Evolutionary conservation across 805 yeast genomes (phyloP), one percentile per base, ranked within the genome.

Genomic region (Ogataea angusta): DNA sequence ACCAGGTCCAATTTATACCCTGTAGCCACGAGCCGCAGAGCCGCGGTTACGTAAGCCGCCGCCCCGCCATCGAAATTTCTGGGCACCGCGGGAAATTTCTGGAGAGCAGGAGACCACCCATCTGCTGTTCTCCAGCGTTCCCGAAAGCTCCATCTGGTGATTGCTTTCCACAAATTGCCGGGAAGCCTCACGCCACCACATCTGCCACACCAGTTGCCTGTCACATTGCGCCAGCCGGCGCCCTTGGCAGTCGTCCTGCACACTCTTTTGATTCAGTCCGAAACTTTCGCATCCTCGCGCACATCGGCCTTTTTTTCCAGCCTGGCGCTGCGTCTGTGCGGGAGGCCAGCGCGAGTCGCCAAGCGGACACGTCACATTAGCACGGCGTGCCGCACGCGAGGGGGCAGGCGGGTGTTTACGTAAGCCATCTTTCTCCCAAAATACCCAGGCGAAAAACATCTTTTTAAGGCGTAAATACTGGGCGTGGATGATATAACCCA

Each of bases 51-150:
- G 27, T 17, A 6, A 16, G 21, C 33, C 15, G 36, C 36, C 36
- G 41, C 28, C 21, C 23, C 26, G 36, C 40, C 36, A 30, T 31
- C 19, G 41, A 38, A 38, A 30, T 31, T 31, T 38, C 41, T 38
- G 41, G 41, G 41, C 26, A 9, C 30, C 27, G 17, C 28, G 13
- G 16, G 41, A 38, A 31, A 3, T 25, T 31, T 31, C 36, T 25
- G 17, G 26, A 30, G 25, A 7, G n/a, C 30, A 6, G 10, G 13
- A 24, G 24, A 30, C 10, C 35, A 5, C 18, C 17, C 6, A 9
- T 10, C 35, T 6, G 21, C 13, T 18, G n/a, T 21, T 23, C 35
- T n/a, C 27, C 19, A 19, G 23, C 14, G 13, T 30, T 30, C 33
- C 15, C 14, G 23, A 30, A 18, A 29, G 15, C 17, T 15, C 31